Base-by-base conservation (phyloP, 1,284 basidiomycete species). In the Thelephora terrestris region DNA sequence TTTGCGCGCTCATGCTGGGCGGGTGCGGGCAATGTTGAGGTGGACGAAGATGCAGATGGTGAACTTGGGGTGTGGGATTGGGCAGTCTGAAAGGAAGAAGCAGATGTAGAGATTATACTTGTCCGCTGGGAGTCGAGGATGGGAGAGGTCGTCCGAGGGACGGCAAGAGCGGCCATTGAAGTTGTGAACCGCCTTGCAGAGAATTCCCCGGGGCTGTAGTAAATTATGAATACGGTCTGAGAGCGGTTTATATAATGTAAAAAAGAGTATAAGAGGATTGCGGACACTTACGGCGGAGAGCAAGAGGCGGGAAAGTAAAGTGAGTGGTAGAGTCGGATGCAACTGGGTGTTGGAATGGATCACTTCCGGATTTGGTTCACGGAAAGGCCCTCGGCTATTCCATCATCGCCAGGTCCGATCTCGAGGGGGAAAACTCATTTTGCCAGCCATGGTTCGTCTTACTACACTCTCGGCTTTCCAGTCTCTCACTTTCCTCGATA, bases 21-120 rank as follows among this genome's bases (percentile, higher is more conserved):
- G 9, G 53, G 32, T 5, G 51, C 45, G 32, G 40, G 18, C 7
- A 55, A 43, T 43, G 50, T 53, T 27, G 64, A 43, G 16, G 69
- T 68, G 47, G 64, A 61, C 12, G 62, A 57, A 21, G 68, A 67
- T n/a, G 68, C 64, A 1, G 67, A 61, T 29, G 51, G 50, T 25
- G 55, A n/a, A 21, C 10, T 10, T 20, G 9, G 39, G 12, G 39
- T 3, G n/a, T 23, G 21, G 16, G 39, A 42, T 18, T 42, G 55
- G 1, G 58, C 55, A 0, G 59, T 54, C 20, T 61, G 55, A 46
- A 53, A 61, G 4, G 61, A 62, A 18, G 56, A 39, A 7, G 52
- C 51, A 1, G 59, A 57, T 34, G 59, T 47, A 5, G 61, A 60
- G 38, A 57, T 50, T 46, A 54, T 36, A 47, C 52, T 54, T 37